These are phyloP conservation scores for Globisporangium cystogenes DNA, from an alignment of 352 stramenopile species.

Conservation along the genomic window DNA sequence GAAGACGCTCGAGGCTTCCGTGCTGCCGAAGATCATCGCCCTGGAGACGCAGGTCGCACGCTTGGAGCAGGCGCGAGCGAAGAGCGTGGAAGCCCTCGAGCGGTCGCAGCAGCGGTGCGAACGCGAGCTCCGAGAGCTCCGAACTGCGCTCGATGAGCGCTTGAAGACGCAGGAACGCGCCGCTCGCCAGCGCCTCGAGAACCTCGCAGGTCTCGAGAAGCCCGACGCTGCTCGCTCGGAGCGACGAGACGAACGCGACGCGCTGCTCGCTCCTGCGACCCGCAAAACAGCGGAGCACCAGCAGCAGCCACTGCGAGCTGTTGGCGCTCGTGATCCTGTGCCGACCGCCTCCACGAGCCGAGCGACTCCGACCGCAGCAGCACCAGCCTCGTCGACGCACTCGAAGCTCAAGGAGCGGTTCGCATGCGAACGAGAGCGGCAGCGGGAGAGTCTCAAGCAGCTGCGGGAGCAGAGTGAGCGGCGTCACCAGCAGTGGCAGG, in stretches of 20 bases:
- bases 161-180: neutral
- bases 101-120: slow-evolving; percentile 3
- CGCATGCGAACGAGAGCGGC: slow-evolving; percentile 12
- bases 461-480: slow-evolving; percentile 7
- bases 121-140: slow-evolving; percentile 12
- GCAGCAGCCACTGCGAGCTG: no score
- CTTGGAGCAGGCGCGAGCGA: neutral
- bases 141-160: slow-evolving; percentile 8
- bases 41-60: neutral
- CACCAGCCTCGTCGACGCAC: neutral
- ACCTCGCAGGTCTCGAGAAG: neutral
- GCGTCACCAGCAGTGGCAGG: neutral
- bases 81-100: slow-evolving; percentile 9
- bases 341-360: neutral
- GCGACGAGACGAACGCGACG: no score
- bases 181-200: neutral
- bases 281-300: no score
- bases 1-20: neutral
- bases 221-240: no score
- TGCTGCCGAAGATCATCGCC: neutral
- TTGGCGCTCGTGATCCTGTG: no score
- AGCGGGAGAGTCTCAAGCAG: slow-evolving; percentile 10
- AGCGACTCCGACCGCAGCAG: no score
- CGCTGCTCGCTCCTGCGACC: no score
- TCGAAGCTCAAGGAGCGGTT: slow-evolving; percentile 14